phyloP scores from a whole-genome alignment of 2,329 filamentous ascomycete genomes.

The Talaromyces piceae region DNA sequence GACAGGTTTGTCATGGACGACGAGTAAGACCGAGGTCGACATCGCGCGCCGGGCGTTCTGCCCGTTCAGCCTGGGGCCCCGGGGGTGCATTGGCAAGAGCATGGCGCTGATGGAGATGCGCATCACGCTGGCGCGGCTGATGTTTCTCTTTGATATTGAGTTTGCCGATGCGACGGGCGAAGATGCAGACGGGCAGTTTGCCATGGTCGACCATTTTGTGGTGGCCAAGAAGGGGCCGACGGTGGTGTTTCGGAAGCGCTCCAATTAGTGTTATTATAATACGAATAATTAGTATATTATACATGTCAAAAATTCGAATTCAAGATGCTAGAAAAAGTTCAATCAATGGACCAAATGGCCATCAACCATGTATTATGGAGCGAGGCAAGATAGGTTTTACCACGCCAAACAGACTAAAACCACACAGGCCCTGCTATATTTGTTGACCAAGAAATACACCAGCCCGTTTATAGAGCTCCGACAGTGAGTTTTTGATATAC shows the following conservation, averaged over 20 bases:
- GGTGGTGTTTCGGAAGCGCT: conserved; percentile 17
- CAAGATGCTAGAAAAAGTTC: no score
- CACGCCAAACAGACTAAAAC: no score
- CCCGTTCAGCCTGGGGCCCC: conserved; percentile 44
- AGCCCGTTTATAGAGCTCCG: no score
- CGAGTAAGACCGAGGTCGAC: conserved; percentile 43
- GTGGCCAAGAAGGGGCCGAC: conserved; percentile 31
- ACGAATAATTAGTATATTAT: neutral
- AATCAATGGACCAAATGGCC: no score
- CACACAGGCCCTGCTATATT: no score
- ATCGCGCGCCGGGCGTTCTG: conserved; percentile 63
- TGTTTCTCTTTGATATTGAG: conserved; percentile 35
- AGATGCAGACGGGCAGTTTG: conserved; percentile 28
- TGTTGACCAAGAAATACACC: no score
- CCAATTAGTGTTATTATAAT: neutral
- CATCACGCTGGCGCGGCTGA: conserved; percentile 30
- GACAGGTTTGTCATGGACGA: conserved; percentile 23
- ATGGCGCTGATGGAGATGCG: conserved; percentile 38
- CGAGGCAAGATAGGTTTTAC: no score
- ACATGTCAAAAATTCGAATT: no score
- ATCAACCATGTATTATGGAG: no score
- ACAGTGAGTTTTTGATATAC: no score
- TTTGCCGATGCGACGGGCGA: conserved; percentile 27
- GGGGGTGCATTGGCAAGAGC: conserved; percentile 37
- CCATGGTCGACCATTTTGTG: conserved; percentile 32